These are phyloP conservation scores for Takashimella koratensis DNA, from an alignment of 1,284 basidiomycete genomes.

Conservation along the genomic window DNA sequence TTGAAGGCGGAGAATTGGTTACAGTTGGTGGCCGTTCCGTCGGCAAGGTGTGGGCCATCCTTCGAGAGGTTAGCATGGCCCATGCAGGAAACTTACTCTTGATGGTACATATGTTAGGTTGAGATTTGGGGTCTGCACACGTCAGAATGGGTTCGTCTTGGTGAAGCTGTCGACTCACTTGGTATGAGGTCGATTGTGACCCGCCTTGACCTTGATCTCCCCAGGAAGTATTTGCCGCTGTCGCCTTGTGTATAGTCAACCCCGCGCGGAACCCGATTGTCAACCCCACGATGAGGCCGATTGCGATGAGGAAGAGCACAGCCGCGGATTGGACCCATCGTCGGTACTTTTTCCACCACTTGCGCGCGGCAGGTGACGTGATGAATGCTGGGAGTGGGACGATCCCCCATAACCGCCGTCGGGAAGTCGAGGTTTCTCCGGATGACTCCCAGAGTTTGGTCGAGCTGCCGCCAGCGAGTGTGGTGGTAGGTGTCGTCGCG, in stretches of 20 bases:
- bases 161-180: background rate
- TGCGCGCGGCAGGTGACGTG: slow-evolving; percentile 6
- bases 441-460: slow-evolving; percentile 31
- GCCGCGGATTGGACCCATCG: slow-evolving; percentile 28
- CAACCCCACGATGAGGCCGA: slow-evolving; percentile 36
- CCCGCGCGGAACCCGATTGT: slow-evolving; percentile 26
- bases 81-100: too few species aligned
- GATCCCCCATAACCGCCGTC: background rate
- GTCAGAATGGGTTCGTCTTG: background rate
- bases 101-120: slow-evolving; percentile 33
- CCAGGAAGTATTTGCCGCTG: background rate
- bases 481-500: background rate
- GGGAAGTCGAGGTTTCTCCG: background rate
- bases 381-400: slow-evolving; percentile 4
- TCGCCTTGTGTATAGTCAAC: background rate
- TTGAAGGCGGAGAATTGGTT: slow-evolving; percentile 35
- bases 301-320: slow-evolving; percentile 18
- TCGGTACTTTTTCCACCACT: slow-evolving; percentile 29
- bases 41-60: slow-evolving; percentile 37
- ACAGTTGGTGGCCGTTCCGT: slow-evolving; percentile 36
- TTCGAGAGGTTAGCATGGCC: too few species aligned
- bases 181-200: background rate
- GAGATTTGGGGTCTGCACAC: slow-evolving; percentile 13
- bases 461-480: slow-evolving; percentile 1
- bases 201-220: background rate